Conservation (phyloP, 441 rosid species). For the Populus tomentosa region DNA sequence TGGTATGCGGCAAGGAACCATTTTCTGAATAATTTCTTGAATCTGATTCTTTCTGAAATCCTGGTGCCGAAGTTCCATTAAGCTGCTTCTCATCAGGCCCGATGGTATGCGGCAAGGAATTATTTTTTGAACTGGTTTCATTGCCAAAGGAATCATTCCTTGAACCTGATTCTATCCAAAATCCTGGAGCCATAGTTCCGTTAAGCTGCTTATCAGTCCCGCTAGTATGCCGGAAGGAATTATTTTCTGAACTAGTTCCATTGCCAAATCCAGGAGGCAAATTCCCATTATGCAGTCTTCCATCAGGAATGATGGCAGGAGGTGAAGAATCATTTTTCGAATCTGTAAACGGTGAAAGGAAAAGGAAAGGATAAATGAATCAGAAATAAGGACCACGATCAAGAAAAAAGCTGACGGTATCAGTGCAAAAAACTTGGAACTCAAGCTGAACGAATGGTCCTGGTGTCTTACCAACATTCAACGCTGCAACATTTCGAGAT, state of each 20-base stretch:
- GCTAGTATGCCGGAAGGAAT: not conserved
- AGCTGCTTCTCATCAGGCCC: not conserved
- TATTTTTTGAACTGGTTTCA: not conserved
- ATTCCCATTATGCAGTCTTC: not conserved
- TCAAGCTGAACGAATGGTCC: not conserved
- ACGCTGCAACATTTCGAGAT: not conserved
- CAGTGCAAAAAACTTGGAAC: not conserved
- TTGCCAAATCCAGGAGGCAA: not conserved
- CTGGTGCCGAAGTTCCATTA: not conserved
- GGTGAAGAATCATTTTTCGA: not conserved
- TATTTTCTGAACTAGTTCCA: not conserved
- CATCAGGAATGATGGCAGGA: not conserved
- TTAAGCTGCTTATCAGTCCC: not conserved
- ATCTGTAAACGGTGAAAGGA: not conserved
- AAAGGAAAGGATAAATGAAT: not conserved
- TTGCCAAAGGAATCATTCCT: not conserved
- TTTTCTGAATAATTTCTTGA: not conserved
- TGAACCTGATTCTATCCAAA: not conserved
- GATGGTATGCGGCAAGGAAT: not conserved
- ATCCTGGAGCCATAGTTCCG: not conserved
- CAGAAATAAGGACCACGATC: not conserved
- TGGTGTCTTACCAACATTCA: not conserved
- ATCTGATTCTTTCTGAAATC: not conserved
- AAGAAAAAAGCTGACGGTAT: no score
- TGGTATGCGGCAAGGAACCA: constrained; percentile 1